Percentiles rank a stretch among this genome's conserved stretches.
Conservation (phyloP, 306 rosid species). For the Vachellia collinsii region DNA sequence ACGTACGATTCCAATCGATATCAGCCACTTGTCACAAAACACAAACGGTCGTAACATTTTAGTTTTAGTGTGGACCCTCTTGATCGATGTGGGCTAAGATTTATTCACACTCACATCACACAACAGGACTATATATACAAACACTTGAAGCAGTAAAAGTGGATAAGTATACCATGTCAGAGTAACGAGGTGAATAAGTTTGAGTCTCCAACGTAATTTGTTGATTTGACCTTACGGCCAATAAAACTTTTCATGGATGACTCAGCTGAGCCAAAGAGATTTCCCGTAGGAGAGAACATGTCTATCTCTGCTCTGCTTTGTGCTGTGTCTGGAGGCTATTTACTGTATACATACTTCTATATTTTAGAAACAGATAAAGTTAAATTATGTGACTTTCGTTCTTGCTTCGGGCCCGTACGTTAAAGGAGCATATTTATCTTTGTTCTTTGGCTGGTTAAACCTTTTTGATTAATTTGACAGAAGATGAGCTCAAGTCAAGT, state of each 20-base stretch:
- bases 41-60: conserved; percentile 8
- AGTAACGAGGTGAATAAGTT: not conserved
- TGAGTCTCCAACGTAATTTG: not conserved
- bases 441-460: not conserved
- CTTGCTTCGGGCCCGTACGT: too few species aligned
- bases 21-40: conserved; percentile 39
- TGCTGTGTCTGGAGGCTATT: too few species aligned
- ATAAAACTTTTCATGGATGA: not conserved
- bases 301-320: too few species aligned
- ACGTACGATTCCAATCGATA: conserved; percentile 28
- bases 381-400: not conserved
- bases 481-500: not conserved
- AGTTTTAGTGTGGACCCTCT: conserved; percentile 42
- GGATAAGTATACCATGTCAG: conserved; percentile 12
- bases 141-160: not conserved
- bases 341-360: too few species aligned
- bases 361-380: too few species aligned
- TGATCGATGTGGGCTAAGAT: not conserved
- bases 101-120: not conserved
- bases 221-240: not conserved
- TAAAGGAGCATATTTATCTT: not conserved
- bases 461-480: not conserved
- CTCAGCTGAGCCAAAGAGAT: not conserved
- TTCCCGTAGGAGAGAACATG: not conserved
- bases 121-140: not conserved